phyloP scores from a whole-genome alignment of 768 basidiomycete species.

The Lyophyllum decastes region DNA sequence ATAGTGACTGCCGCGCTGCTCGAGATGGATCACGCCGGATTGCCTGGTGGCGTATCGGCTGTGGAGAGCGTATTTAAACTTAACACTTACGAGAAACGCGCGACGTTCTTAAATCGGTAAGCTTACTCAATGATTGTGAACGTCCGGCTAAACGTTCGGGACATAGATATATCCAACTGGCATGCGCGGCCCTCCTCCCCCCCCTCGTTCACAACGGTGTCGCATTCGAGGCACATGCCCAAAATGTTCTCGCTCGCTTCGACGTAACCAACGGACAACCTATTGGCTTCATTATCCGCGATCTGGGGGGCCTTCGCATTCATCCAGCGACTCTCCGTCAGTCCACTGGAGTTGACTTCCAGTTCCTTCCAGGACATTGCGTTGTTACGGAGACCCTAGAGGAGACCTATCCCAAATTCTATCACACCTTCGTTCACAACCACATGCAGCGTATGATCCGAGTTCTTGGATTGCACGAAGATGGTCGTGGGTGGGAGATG shows the following conservation, averaged over 20 bases:
- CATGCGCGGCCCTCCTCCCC: constrained; percentile 53
- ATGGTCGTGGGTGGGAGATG: constrained; percentile 53
- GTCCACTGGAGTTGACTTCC: constrained; percentile 51
- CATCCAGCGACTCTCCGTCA: constrained; percentile 48
- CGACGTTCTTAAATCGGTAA: constrained; percentile 48
- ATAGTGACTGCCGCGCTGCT: constrained; percentile 54
- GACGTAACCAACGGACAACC: constrained; percentile 41
- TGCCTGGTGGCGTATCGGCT: constrained; percentile 42
- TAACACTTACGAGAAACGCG: constrained; percentile 46
- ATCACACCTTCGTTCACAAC: constrained; percentile 62
- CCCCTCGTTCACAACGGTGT: constrained; percentile 54
- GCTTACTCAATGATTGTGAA: constrained; percentile 3
- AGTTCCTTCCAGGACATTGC: constrained; percentile 55
- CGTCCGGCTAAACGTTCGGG: neutral
- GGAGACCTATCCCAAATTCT: constrained; percentile 57
- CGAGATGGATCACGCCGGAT: constrained; percentile 49
- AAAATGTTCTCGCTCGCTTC: constrained; percentile 54
- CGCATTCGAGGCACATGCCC: constrained; percentile 64
- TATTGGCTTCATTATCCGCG: constrained; percentile 55
- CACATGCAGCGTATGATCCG: constrained; percentile 60
- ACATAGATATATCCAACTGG: constrained; percentile 49
- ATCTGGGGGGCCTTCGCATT: constrained; percentile 58
- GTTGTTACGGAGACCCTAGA: constrained; percentile 47
- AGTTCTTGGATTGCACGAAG: constrained; percentile 50
- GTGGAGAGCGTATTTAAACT: constrained; percentile 48